phyloP scores from a whole-genome alignment of 2,329 filamentous ascomycete genomes.

The Sclerotinia subarctica region DNA sequence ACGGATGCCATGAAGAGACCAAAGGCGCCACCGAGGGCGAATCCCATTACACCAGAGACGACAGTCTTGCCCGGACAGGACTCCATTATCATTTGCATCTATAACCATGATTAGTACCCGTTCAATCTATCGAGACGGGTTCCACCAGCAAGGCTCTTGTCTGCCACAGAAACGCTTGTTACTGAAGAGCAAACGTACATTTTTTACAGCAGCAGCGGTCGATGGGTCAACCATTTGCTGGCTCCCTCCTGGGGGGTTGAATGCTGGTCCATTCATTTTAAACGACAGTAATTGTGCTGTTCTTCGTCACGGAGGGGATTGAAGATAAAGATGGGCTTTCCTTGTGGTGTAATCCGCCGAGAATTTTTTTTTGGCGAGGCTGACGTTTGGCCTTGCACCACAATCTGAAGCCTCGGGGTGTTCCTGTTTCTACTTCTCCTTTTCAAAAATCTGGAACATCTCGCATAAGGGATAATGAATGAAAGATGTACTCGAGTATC shows the following conservation, averaged over 20 bases:
- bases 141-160: background rate
- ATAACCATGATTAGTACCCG: background rate
- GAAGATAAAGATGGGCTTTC: background rate
- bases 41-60: slow-evolving; percentile 89
- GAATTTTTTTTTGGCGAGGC: slow-evolving; percentile 22
- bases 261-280: slow-evolving; percentile 34
- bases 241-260: slow-evolving; percentile 21
- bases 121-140: background rate
- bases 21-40: slow-evolving; percentile 89
- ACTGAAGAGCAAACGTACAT: slow-evolving; percentile 28
- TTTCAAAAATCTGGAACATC: background rate
- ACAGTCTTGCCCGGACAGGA: slow-evolving; percentile 85
- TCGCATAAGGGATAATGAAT: background rate
- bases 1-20: slow-evolving; percentile 98
- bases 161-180: background rate
- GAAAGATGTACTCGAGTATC: background rate
- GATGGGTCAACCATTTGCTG: slow-evolving; percentile 31
- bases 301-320: background rate
- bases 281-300: slow-evolving; percentile 10
- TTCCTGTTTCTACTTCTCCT: background rate
- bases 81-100: slow-evolving; percentile 62
- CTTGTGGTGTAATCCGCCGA: background rate
- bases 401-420: background rate
- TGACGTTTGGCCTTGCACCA: slow-evolving; percentile 14
- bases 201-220: slow-evolving; percentile 36